Evolutionary conservation across 768 basidiomycete genomes (phyloP).

Genomic region (Leucosporidium yakuticum): DNA sequence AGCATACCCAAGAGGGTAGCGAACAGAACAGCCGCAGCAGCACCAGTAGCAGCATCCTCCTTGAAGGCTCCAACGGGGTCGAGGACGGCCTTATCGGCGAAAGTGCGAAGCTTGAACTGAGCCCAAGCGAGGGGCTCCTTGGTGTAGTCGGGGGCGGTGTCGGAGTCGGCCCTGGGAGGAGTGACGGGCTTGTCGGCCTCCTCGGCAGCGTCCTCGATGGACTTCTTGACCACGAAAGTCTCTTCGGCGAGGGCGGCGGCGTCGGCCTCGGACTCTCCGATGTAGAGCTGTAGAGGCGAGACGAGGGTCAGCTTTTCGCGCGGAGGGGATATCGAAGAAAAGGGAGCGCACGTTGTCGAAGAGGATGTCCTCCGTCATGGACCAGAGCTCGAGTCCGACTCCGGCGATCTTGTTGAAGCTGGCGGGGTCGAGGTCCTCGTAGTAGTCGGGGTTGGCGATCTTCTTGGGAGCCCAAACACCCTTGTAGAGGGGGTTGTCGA

Average conservation of each 20-base stretch:
- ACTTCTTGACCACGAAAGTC: slow-evolving; percentile 86
- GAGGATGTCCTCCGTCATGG: slow-evolving; percentile 87
- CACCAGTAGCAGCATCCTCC: slow-evolving; percentile 80
- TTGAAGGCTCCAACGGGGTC: slow-evolving; percentile 79
- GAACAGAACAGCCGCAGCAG: slow-evolving; percentile 60
- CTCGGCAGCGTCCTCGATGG: slow-evolving; percentile 60
- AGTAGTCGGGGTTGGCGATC: slow-evolving; percentile 64
- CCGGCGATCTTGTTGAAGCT: slow-evolving; percentile 70
- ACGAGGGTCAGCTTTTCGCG: slow-evolving; percentile 40
- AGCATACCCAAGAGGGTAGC: slow-evolving; percentile 82
- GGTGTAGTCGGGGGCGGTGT: slow-evolving; percentile 54
- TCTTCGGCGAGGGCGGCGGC: slow-evolving; percentile 76
- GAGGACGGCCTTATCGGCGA: slow-evolving; percentile 67
- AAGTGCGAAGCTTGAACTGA: slow-evolving; percentile 68
- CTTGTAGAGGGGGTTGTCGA: slow-evolving; percentile 96
- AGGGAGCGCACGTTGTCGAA: slow-evolving; percentile 59
- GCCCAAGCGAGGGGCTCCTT: slow-evolving; percentile 73
- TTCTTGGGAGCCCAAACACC: slow-evolving; percentile 86
- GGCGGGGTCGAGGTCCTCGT: slow-evolving; percentile 67
- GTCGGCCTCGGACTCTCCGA: slow-evolving; percentile 81
- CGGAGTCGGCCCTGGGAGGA: slow-evolving; percentile 48
- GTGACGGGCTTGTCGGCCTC: slow-evolving; percentile 43
- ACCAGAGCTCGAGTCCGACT: slow-evolving; percentile 84
- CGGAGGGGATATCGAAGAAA: background rate
- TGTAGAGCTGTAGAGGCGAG: slow-evolving; percentile 54